Evolutionary conservation across 2,329 filamentous ascomycete species (phyloP), one percentile per base, ranked within the genome.

Genomic region (Stachybotrys echinatus): DNA sequence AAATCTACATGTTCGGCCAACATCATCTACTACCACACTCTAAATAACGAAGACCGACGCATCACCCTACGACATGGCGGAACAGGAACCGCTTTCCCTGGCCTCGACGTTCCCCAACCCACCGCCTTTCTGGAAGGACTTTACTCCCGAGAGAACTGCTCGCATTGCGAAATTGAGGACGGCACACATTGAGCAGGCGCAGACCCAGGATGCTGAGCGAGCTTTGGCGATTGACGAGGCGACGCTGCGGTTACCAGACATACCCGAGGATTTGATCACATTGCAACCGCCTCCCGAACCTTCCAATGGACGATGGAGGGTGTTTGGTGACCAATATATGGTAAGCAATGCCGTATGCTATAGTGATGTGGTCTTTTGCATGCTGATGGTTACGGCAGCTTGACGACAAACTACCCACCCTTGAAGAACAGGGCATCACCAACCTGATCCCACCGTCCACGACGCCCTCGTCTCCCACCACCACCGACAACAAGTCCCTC

Each of bases 81-180:
- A 72, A 48, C 74, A 76, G 52, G 72, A 72, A 51, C 62, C 70
- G 10, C 66, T 68, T 34, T 72, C 74, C 44, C 68, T 79, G 59
- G 77, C 83, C 22, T 83, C 87, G 21, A 83, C 85, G 39, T 96
- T 91, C 65, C 92, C 94, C 21, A 83, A 87, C 48, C 94, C 94
- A 22, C 94, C 94, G 22, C 85, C 87, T 1, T 95, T 96, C 72
- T 97, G 89, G 84, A 85, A 87, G 58, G 79, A 88, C 65, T 97
- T 97, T 70, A 96, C 89, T 0, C 67, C 83, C 3, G 82, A 87
- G 23, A 95, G 92, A 62, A 61, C 89, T 48, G 70, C 80, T 14
- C 82, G 81, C 4, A 69, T 79, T 49, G 66, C 72, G 6, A 65
- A 70, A 20, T 58, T 80, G 14, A 73, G 71, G 47, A 65, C 66